A percentile compares a stretch with the other conserved stretches of the same genome.
Evolutionary conservation across 148 eudicot genomes (phyloP).

Genomic region (Rhododendron henanense): DNA sequence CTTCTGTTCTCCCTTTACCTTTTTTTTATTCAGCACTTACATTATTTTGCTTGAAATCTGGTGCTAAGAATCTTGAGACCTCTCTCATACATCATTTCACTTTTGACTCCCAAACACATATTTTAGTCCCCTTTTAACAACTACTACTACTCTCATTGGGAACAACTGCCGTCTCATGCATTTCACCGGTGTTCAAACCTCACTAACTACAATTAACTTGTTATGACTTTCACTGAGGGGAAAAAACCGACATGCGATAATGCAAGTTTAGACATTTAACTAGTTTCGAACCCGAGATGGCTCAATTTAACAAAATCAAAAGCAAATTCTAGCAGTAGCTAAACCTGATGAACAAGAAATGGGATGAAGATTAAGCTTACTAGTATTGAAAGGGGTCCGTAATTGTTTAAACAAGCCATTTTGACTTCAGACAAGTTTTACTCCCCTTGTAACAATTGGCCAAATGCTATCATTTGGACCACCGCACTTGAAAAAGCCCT

Average conservation of each 20-base stretch:
- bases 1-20: conserved; percentile 7
- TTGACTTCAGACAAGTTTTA: too few species aligned
- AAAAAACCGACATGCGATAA: too few species aligned
- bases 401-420: too few species aligned
- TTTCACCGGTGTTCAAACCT: background rate
- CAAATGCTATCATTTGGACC: background rate
- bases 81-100: conserved; percentile 8
- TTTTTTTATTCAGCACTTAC: conserved; percentile 25
- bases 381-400: too few species aligned
- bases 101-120: conserved; percentile 8
- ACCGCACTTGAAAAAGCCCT: background rate
- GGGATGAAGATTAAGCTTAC: background rate
- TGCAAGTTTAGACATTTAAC: background rate
- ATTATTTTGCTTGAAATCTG: conserved; percentile 27
- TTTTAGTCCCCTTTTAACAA: conserved; percentile 4
- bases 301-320: too few species aligned
- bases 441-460: background rate
- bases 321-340: too few species aligned
- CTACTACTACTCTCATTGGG: background rate
- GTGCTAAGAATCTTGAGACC: conserved; percentile 26
- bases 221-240: background rate
- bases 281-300: too few species aligned
- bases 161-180: background rate
- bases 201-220: background rate
- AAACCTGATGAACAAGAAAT: background rate